Conservation (phyloP, 2,329 filamentous ascomycete species). For the Rhynchosporium agropyri region DNA sequence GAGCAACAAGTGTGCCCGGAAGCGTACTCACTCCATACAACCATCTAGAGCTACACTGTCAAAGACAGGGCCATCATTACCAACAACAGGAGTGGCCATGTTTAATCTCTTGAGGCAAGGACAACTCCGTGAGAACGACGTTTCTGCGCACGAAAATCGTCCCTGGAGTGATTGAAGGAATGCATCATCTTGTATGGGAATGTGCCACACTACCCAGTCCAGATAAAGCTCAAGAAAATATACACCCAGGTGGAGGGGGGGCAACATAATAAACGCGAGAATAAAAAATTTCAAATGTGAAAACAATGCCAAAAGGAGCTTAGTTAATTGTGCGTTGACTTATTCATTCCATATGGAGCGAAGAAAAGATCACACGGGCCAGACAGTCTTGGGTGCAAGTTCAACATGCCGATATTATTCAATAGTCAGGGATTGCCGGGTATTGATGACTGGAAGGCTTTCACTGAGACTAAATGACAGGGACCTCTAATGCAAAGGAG, state of each 20-base stretch:
- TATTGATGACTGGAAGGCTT: conserved; percentile 11
- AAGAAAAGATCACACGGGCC: conserved; percentile 14
- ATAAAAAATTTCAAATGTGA: conserved; percentile 7
- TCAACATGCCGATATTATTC: conserved; percentile 15
- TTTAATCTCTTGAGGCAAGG: conserved; percentile 35
- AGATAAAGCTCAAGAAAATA: conserved; percentile 21
- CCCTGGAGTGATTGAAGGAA: conserved; percentile 35
- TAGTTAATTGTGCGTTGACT: background rate
- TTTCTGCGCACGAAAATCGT: conserved; percentile 24
- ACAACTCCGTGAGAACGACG: conserved; percentile 24
- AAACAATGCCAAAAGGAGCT: conserved; percentile 8
- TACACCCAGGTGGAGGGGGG: conserved; percentile 11
- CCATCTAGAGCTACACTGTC: conserved; percentile 26
- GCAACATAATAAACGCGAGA: conserved; percentile 13
- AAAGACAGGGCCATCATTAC: conserved; percentile 30
- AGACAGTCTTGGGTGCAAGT: conserved; percentile 17
- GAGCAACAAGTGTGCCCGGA: conserved; percentile 23
- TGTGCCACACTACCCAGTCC: conserved; percentile 30
- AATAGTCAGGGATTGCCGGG: conserved; percentile 12
- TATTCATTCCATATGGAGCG: background rate
- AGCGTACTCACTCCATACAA: conserved; percentile 23
- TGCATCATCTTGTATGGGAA: conserved; percentile 39
- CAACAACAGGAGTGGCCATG: conserved; percentile 30
- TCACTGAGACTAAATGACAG: conserved; percentile 5
- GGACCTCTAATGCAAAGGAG: conserved; percentile 14